Conservation (phyloP, 2,329 filamentous ascomycete genomes). For the Pseudocercospora musae region DNA sequence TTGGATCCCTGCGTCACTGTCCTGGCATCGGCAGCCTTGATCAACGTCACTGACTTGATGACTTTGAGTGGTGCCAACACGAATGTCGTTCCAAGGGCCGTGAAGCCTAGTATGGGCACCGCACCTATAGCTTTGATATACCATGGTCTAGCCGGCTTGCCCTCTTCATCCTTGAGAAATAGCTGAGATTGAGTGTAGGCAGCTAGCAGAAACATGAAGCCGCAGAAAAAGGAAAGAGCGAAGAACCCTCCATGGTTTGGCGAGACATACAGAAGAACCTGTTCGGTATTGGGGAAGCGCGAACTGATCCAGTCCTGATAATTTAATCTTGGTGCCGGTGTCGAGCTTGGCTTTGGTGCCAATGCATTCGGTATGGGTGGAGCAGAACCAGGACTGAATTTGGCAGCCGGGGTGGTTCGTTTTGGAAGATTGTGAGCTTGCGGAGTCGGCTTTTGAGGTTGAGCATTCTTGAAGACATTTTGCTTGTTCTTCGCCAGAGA, state of each 20-base stretch:
- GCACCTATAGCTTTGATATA: slow-evolving; percentile 12
- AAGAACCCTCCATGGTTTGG: slow-evolving; percentile 26
- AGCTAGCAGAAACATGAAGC: slow-evolving; percentile 19
- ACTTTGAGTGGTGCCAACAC: slow-evolving; percentile 24
- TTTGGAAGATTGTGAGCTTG: slow-evolving; percentile 14
- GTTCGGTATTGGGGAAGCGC: slow-evolving; percentile 11
- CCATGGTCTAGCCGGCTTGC: slow-evolving; percentile 6
- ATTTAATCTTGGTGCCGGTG: background rate
- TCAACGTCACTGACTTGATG: slow-evolving; percentile 21
- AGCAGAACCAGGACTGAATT: background rate
- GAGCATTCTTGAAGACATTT: slow-evolving; percentile 12
- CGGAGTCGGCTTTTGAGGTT: slow-evolving; percentile 7
- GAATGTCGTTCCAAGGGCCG: slow-evolving; percentile 16
- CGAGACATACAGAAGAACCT: slow-evolving; percentile 26
- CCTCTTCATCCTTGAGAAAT: slow-evolving; percentile 19
- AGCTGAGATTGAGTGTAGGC: slow-evolving; percentile 15
- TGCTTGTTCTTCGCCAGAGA: slow-evolving; percentile 11
- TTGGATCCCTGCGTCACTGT: slow-evolving; percentile 4
- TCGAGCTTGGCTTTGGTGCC: background rate
- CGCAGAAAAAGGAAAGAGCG: slow-evolving; percentile 19
- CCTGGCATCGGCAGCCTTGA: slow-evolving; percentile 2
- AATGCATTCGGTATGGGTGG: background rate
- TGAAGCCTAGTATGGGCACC: slow-evolving; percentile 11
- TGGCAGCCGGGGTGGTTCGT: background rate
- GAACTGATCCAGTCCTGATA: slow-evolving; percentile 10